Base-by-base conservation (phyloP, 2,329 filamentous ascomycete genomes). In the Colletotrichum salicis region DNA sequence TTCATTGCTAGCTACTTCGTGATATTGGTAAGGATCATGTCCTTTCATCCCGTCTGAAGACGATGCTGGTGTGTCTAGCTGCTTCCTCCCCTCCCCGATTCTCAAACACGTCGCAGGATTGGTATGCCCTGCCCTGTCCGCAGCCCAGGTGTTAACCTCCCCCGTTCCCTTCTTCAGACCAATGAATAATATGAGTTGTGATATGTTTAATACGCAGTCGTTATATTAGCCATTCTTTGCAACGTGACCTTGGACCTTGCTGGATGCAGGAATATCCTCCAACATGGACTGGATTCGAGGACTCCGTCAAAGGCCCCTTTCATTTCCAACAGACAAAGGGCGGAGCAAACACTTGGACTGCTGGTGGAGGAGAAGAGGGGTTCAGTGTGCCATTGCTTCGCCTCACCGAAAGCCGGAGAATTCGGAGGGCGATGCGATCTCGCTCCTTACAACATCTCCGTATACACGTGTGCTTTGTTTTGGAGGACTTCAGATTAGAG, bases 71-170 rank as follows among this genome's bases (percentile, higher is more conserved):
- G 27, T 29, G 27, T 29, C 27, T 29, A 3, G 27, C 31, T 48
- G 5, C 37, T 41, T 22, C 22, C 33, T 15, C 15, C 22, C n/a
- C 4, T 8, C 19, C 27, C 8, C 58, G n/a, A 54, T 57, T 48
- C 64, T 70, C 64, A 62, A 67, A 70, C 68, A 62, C 67, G 64
- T 70, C 64, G 64, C 68, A 70, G 51, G 37, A 61, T 62, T 62
- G 33, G 11, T 48, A 48, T 48, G 41, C 41, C 41, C 41, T 48
- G 41, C 41, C 41, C 19, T n/a, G 37, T 15, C 37, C 15, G 37
- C 37, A 41, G 37, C 37, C 27, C 27, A 29, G 4, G 27, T 29
- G 27, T 29, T 29, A 19, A 19, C 13, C 37, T 7, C 37, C 37
- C 19, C 37, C 37, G 15, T 8, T 41, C 41, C 19, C 19, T 22